Base-by-base conservation (phyloP, 805 yeast genomes). In the Sungouiella thailandica region DNA sequence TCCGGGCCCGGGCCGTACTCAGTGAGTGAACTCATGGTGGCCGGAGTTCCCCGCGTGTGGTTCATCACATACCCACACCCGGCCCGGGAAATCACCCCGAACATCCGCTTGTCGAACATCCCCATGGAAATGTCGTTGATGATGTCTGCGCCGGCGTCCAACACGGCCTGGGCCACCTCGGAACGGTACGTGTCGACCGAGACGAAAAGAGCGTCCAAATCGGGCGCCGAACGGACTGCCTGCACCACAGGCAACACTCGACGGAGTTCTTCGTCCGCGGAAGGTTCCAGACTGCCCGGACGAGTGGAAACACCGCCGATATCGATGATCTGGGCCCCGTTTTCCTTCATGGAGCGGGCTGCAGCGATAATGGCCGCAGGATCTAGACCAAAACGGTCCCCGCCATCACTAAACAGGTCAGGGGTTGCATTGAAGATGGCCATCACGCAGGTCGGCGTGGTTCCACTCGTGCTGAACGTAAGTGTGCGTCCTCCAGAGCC, bases 351-450 rank as follows among this genome's bases (percentile, higher is more conserved):
- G 24, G 57, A 43, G 25, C 58, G 53, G 0, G 81, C 83, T 16
- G 63, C 60, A 0, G 47, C 50, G 17, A 80, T 51, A 2, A 78
- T 67, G 8, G 58, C 57, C 0, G 60, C 69, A 5, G 64, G 51
- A 2, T 63, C 49, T 25, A 39, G 29, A 19, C 65, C 52, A 31
- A 26, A 45, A 25, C 47, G 41, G 12, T 52, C 51, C 1, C 93
- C 87, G 2, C 96, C 97, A 57, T 93, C 98, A 28, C 95, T 84
- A 54, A 93, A 93, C 2, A 96, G 88, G 57, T 93, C 97, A 0
- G 97, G 96, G 0, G 98, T 93, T 14, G 83, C 72, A 50, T 93
- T 93, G 43, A 93, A 58, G 30, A 93, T 80, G 1, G 87, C 93
- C 98, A 93, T 93, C 28, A 88, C 53, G 32, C 69, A 59, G 0